These are phyloP conservation scores for Pleurotus pulmonarius DNA, from an alignment of 768 basidiomycete genomes.

Conservation along the genomic window DNA sequence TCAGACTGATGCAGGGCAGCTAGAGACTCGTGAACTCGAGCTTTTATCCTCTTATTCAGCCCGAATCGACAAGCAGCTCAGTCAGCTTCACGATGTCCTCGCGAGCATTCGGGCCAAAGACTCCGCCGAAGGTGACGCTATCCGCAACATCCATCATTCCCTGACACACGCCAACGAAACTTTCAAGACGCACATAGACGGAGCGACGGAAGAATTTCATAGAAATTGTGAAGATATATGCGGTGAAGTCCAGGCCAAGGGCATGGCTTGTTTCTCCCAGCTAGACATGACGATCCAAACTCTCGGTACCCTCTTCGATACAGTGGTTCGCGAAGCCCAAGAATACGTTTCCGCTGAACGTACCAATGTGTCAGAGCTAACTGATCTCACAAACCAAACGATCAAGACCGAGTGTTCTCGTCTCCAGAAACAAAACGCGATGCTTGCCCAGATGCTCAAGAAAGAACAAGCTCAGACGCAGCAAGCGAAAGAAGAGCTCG, in stretches of 20 bases:
- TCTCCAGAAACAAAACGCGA: constrained; percentile 68
- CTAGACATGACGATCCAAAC: constrained; percentile 57
- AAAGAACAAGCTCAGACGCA: constrained; percentile 65
- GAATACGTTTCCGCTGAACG: constrained; percentile 55
- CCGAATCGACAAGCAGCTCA: constrained; percentile 55
- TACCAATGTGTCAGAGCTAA: constrained; percentile 45
- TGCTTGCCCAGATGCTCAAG: constrained; percentile 57
- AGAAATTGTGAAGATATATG: constrained; percentile 45
- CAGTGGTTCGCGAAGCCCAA: constrained; percentile 53
- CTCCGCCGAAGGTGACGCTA: constrained; percentile 46
- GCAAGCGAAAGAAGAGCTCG: constrained; percentile 64
- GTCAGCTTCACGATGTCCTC: constrained; percentile 49
- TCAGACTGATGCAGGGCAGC: constrained; percentile 50
- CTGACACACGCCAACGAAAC: constrained; percentile 51
- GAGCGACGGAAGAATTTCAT: constrained; percentile 56
- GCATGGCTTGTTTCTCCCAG: constrained; percentile 37
- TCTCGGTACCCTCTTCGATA: constrained; percentile 58
- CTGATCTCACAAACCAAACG: constrained; percentile 41
- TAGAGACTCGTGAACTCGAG: constrained; percentile 54
- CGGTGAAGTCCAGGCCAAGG: constrained; percentile 38
- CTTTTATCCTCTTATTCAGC: constrained; percentile 45
- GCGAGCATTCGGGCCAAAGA: constrained; percentile 55
- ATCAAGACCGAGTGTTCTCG: constrained; percentile 52
- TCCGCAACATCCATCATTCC: constrained; percentile 41
- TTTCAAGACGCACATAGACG: constrained; percentile 45